Base-by-base conservation (phyloP, 257 asterid species). In the Solanum habrochaites region DNA sequence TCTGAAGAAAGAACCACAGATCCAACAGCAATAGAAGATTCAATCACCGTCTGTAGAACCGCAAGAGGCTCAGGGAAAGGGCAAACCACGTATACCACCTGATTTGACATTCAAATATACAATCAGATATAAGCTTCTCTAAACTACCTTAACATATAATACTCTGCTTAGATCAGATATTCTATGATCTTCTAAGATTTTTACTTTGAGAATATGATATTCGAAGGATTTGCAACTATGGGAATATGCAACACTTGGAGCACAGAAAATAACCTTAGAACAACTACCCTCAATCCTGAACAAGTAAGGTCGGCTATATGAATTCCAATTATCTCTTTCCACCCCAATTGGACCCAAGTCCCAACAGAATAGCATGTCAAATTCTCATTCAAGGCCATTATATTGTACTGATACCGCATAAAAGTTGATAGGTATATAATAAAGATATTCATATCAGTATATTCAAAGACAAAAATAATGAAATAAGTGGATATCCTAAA, bases 61-160 rank as follows among this genome's bases (percentile, higher is more conserved):
- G 99, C 96, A 87, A 95, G 96, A 89, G 99, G 99, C 91, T 97
- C 99, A 6, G 99, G 99, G 86, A 97, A 97, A 89, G 99, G 99
- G 92, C 99, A 97, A 64, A 97, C 98, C 89, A 97, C 99, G 89
- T 97, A 96, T 83, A 97, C 91, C 39, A 97, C 99, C 99, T 97
- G 96, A 85, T 87, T 58, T 62, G 85, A 88, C 72, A 69, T 47
- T 72, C 70, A 72, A 20, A 72, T 29, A 72, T 71, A 85, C 52
- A 85, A 52, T 9, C 39, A 32, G 31, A 52, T 20, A 81, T 81
- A 64, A 80, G 69, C 45, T 80, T 80, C 69, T 47, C 29, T 11
- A 39, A 29, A 29, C 39, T 80, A 47, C 66, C 25, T 10, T 47
- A 80, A 62, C 43, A 80, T 47, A 29, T 49, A 80, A 47, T 29